phyloP scores from a whole-genome alignment of 768 basidiomycete species.

The Boletus barrowsii region DNA sequence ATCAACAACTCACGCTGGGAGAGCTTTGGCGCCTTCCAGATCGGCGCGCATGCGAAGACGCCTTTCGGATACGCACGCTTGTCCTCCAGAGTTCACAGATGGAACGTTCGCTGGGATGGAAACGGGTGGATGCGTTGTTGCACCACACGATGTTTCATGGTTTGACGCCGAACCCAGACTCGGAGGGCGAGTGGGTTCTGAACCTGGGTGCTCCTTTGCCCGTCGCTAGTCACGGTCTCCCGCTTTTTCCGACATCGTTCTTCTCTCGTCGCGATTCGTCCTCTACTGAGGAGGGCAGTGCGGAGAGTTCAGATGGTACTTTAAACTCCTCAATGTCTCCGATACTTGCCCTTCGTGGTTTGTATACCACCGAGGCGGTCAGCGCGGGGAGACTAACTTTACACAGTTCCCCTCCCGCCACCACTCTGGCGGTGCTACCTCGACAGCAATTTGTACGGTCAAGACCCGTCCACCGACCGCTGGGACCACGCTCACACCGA shows the following conservation, averaged over 20 bases:
- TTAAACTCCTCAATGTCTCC: too few relatives aligned
- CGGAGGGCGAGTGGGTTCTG: constrained; percentile 31
- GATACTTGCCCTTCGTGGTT: too few relatives aligned
- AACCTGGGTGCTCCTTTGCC: constrained; percentile 10
- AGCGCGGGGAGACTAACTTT: too few relatives aligned
- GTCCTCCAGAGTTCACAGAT: constrained; percentile 30
- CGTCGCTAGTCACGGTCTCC: not conserved
- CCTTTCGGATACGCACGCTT: constrained; percentile 41
- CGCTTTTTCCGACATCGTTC: not conserved
- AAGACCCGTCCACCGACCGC: not conserved
- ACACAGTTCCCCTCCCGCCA: too few relatives aligned
- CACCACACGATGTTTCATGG: constrained; percentile 52
- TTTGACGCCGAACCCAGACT: constrained; percentile 25
- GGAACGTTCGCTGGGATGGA: constrained; percentile 43
- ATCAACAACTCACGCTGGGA: constrained; percentile 38
- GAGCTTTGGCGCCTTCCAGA: constrained; percentile 36
- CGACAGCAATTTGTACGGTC: not conserved
- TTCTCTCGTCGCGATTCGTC: not conserved
- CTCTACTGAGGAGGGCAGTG: not conserved
- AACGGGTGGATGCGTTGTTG: constrained; percentile 50
- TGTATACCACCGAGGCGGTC: too few relatives aligned
- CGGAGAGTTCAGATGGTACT: not conserved
- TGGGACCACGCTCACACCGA: not conserved
- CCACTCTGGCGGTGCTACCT: too few relatives aligned
- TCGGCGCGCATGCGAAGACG: constrained; percentile 30